Evolutionary conservation across 768 basidiomycete genomes (phyloP).

Genomic region (Russula dissimulans): DNA sequence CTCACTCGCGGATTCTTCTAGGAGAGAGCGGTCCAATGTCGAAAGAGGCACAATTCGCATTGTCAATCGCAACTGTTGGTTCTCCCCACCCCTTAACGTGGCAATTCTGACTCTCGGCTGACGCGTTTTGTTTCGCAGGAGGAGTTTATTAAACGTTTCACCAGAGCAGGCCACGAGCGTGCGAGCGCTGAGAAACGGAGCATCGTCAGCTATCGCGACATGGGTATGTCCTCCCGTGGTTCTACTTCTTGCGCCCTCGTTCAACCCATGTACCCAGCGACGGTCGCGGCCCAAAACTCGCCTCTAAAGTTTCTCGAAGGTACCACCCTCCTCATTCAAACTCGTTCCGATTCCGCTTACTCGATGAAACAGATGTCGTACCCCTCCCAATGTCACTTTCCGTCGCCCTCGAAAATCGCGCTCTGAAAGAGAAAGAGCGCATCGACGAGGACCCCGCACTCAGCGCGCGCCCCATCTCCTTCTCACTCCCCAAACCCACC

Average conservation of each 20-base stretch:
- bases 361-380: conserved; percentile 8
- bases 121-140: conserved; percentile 12
- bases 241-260: not conserved
- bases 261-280: not conserved
- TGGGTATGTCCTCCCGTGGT: conserved; percentile 11
- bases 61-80: conserved; percentile 19
- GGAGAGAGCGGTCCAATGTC: conserved; percentile 21
- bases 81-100: conserved; percentile 1
- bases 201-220: conserved; percentile 18
- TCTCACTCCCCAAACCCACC: conserved; percentile 6
- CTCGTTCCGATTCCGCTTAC: not conserved
- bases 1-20: not conserved
- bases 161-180: conserved; percentile 12
- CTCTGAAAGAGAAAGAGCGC: conserved; percentile 16
- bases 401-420: conserved; percentile 11
- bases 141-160: conserved; percentile 19
- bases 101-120: not conserved
- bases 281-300: conserved; percentile 2
- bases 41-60: conserved; percentile 18
- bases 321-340: not conserved
- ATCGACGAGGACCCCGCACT: conserved; percentile 19
- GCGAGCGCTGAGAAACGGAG: conserved; percentile 10
- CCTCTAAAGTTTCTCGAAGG: conserved; percentile 18
- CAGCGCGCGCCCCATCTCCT: not conserved
- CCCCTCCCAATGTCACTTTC: conserved; percentile 16